A percentile compares a stretch with the other conserved stretches of the same genome.
Evolutionary conservation across 2,329 filamentous ascomycete species (phyloP).

Genomic region (Claviceps purpurea): DNA sequence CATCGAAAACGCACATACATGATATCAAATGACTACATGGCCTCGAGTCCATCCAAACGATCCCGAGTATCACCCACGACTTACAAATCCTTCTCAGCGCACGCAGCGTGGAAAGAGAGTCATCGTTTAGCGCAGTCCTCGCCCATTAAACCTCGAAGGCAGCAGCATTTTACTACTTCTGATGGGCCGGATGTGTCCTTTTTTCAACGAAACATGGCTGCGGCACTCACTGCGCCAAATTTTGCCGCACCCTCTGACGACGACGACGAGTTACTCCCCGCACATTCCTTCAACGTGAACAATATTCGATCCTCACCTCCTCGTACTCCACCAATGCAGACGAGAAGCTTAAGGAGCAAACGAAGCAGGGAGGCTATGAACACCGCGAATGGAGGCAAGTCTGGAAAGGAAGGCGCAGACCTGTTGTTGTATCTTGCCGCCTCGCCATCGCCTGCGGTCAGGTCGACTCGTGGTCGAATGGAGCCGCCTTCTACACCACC

Average conservation of each 20-base stretch:
- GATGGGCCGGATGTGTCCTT: constrained; percentile 65
- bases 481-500: constrained; percentile 66
- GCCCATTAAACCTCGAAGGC: constrained; percentile 64
- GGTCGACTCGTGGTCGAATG: constrained; percentile 34
- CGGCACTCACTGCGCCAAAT: constrained; percentile 46
- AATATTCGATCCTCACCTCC: constrained; percentile 68
- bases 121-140: constrained; percentile 75
- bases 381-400: constrained; percentile 36
- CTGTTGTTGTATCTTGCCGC: constrained; percentile 75
- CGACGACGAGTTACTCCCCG: constrained; percentile 68
- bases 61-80: constrained; percentile 49
- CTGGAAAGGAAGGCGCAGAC: constrained; percentile 68
- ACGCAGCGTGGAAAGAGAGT: constrained; percentile 60
- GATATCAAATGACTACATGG: constrained; percentile 40
- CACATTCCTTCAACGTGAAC: constrained; percentile 56
- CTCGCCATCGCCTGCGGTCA: constrained; percentile 74
- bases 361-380: constrained; percentile 34
- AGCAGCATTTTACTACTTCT: constrained; percentile 60
- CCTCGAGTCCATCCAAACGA: constrained; percentile 53
- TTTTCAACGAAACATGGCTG: constrained; percentile 57
- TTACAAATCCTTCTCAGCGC: constrained; percentile 41
- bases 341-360: constrained; percentile 31
- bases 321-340: constrained; percentile 62
- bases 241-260: constrained; percentile 58
- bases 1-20: constrained; percentile 52